Base-by-base conservation (phyloP, 768 basidiomycete species). In the Suillus spraguei region DNA sequence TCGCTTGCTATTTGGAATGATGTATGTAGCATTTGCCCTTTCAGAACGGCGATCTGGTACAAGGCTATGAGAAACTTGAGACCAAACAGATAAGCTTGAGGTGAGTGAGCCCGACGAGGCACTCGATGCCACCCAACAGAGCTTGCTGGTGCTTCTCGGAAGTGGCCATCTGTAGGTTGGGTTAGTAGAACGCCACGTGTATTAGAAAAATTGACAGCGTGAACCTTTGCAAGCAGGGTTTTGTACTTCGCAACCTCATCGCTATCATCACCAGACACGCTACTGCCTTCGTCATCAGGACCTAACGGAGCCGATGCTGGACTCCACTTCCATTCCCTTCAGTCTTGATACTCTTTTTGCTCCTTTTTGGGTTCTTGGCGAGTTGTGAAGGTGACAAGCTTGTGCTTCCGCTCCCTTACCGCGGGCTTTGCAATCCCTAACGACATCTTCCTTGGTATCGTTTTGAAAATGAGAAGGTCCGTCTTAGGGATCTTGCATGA, bases 401-500 rank as follows among this genome's bases (percentile, higher is more conserved):
- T 97, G 82, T 99, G 97, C 87, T 72, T 95, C 89, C 36, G 36
- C 13, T 38, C 36, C 36, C 13, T 38, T 38, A 60, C 97, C 97
- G 70, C 97, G 99, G 32, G 97, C 97, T 79, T 99, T 98, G 85
- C 97, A 99, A 78, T 99, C 96, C 65, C 95, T 88, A 67, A 91
- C 86, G 74, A 99, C 95, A 68, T 91, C 87, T 70, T 98, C 97
- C 62, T 77, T 82, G 39, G 85, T 78, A 58, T 95, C 95, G 63
- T 73, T 79, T 94, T 95, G 75, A 94, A 87, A 74, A 99, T 86
- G 80, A 94, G 78, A 56, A 98, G 87, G 72, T 98, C 96, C 42
- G 97, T 99, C 80, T 99, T 97, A 14, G 97, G 97, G 75, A 98
- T 99, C 82, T 98, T 98, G 91, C 97, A 99, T 11, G 92, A 87